Evolutionary conservation across 371 early-diverging fungal species (phyloP).

Genomic region (Basidiobolus meristosporus): DNA sequence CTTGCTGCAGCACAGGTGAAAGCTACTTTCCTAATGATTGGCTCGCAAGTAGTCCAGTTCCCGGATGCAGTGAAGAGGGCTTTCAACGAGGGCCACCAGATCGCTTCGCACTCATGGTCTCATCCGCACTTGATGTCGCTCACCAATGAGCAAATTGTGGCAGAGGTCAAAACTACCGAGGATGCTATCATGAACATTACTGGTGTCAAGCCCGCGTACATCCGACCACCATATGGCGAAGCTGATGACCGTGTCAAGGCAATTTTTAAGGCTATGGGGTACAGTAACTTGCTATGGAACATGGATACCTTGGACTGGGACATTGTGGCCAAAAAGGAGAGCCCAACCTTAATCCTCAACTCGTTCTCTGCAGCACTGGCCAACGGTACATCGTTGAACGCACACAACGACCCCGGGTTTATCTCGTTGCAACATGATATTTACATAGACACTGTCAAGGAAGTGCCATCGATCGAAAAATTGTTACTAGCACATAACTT

Average conservation of each 20-base stretch:
- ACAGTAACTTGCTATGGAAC: conserved; percentile 1
- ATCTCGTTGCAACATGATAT: conserved; percentile 2
- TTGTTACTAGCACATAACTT: too few relatives aligned
- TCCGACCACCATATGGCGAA: conserved; percentile 19
- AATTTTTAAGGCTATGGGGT: conserved; percentile 1
- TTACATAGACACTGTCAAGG: neutral
- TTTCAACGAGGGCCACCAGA: conserved; percentile 20
- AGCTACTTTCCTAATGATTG: conserved; percentile 48
- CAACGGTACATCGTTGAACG: neutral
- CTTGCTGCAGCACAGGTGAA: conserved; percentile 22
- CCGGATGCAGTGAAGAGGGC: conserved; percentile 12
- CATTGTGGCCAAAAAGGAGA: neutral
- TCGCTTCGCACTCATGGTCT: conserved; percentile 25
- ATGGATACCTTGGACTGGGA: conserved; percentile 1
- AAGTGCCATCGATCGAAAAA: too few relatives aligned
- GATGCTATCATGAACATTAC: conserved; percentile 10
- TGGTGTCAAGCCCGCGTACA: conserved; percentile 13
- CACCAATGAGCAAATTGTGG: conserved; percentile 5
- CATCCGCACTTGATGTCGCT: conserved; percentile 16
- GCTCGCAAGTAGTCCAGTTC: conserved; percentile 10
- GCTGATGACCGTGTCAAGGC: conserved; percentile 1
- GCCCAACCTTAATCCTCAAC: neutral
- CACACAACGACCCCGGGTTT: neutral
- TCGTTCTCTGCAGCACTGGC: neutral
- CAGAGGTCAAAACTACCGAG: conserved; percentile 12